Conservation (phyloP, 139 green algal genomes). For the Desmodesmus armatus region DNA sequence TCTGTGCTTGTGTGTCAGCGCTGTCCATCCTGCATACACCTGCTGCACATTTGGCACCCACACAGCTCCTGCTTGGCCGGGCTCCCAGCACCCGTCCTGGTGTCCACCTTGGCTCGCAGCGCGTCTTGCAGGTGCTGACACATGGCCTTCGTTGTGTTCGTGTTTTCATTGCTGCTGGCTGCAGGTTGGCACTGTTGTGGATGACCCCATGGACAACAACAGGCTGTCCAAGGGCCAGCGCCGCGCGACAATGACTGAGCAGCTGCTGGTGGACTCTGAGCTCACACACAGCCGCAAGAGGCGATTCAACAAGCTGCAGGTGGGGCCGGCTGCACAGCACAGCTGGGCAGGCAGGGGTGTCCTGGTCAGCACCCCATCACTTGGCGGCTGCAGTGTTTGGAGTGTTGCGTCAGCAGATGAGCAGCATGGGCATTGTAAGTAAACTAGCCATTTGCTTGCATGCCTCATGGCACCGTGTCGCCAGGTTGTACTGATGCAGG, state of each 20-base stretch:
- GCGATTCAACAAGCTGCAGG: conserved; percentile 65
- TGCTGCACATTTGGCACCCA: too few relatives aligned
- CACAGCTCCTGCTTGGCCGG: too few relatives aligned
- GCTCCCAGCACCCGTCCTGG: too few relatives aligned
- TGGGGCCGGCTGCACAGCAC: not conserved
- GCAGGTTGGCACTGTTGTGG: conserved; percentile 88
- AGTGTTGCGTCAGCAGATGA: too few relatives aligned
- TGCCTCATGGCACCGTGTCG: not conserved
- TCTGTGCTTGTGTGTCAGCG: too few relatives aligned
- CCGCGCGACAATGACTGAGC: conserved; percentile 55
- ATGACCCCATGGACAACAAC: conserved; percentile 70
- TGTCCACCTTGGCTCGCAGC: too few relatives aligned
- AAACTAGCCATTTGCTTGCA: not conserved
- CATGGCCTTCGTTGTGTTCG: too few relatives aligned
- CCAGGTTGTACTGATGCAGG: not conserved
- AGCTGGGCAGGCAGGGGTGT: not conserved
- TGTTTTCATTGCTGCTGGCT: too few relatives aligned
- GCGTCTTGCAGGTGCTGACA: too few relatives aligned
- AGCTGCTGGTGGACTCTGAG: conserved; percentile 74
- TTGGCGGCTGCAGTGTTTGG: not conserved
- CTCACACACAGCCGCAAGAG: conserved; percentile 62
- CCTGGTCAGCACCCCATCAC: not conserved
- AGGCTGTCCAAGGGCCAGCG: conserved; percentile 55
- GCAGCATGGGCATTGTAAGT: too few relatives aligned
- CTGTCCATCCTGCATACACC: too few relatives aligned